Percentiles rank a stretch among this genome's conserved stretches.
These are phyloP conservation scores for Trichoderma erinaceum DNA, from an alignment of 495 filamentous ascomycete species.

Conservation along the genomic window DNA sequence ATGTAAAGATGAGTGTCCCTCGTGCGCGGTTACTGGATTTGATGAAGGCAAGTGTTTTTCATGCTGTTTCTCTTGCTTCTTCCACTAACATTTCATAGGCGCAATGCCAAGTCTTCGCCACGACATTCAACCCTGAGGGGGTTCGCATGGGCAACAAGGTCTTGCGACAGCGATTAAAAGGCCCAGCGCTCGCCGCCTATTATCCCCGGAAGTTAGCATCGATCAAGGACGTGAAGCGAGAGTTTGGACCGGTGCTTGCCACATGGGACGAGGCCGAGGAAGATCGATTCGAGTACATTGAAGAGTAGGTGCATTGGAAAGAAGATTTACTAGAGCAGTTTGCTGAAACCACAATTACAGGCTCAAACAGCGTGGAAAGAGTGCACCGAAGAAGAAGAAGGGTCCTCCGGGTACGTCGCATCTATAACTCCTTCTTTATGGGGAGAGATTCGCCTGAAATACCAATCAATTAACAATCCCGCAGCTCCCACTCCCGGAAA, in stretches of 20 bases:
- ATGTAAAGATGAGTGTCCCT: conserved; percentile 60
- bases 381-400: conserved; percentile 84
- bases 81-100: conserved; percentile 43
- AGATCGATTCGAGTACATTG: conserved; percentile 69
- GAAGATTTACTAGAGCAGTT: background rate
- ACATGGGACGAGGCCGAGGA: conserved; percentile 70
- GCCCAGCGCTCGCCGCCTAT: conserved; percentile 72
- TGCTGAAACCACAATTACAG: conserved; percentile 30
- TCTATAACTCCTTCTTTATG: background rate
- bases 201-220: conserved; percentile 73
- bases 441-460: background rate
- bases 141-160: conserved; percentile 81
- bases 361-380: conserved; percentile 75
- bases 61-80: background rate
- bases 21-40: conserved; percentile 68
- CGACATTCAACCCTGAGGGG: conserved; percentile 79
- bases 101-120: conserved; percentile 85
- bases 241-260: conserved; percentile 52
- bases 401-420: conserved; percentile 53
- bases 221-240: conserved; percentile 58
- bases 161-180: conserved; percentile 74
- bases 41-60: conserved; percentile 54
- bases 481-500: conserved; percentile 22
- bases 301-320: conserved; percentile 36
- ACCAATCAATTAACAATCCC: conserved; percentile 18